phyloP scores from a whole-genome alignment of 1,284 basidiomycete species.

The Microbotryum silenes-acaulis region DNA sequence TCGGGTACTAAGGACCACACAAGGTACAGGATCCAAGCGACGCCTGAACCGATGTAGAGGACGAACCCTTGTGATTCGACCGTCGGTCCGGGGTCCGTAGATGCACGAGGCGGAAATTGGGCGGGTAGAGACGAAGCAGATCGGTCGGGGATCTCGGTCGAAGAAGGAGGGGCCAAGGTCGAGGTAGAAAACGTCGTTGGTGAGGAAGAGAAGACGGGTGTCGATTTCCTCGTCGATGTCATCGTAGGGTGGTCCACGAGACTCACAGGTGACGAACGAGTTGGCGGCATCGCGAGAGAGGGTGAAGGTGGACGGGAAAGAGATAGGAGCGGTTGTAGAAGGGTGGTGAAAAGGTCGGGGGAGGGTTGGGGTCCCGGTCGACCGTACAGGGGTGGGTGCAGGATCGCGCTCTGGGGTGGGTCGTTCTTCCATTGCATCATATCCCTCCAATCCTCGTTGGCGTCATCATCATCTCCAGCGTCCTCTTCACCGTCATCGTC shows the following conservation, averaged over 20 bases:
- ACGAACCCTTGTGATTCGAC: slow-evolving; percentile 33
- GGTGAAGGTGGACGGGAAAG: slow-evolving; percentile 20
- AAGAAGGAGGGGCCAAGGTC: neutral
- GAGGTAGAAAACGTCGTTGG: neutral
- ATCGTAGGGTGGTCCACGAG: neutral
- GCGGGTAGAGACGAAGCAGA: slow-evolving; percentile 24
- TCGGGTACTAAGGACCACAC: slow-evolving; percentile 31
- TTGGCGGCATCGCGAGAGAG: neutral
- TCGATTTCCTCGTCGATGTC: neutral
- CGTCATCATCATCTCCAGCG: neutral
- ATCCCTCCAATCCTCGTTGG: neutral
- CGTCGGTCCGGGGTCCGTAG: slow-evolving; percentile 27
- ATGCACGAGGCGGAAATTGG: slow-evolving; percentile 26
- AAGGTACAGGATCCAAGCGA: slow-evolving; percentile 27
- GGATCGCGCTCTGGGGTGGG: neutral
- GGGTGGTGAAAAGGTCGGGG: slow-evolving; percentile 22
- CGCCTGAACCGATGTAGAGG: slow-evolving; percentile 30
- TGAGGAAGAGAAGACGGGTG: neutral
- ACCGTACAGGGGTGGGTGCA: slow-evolving; percentile 27
- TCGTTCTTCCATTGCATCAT: neutral
- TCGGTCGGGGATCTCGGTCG: slow-evolving; percentile 2
- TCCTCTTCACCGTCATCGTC: neutral
- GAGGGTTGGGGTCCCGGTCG: slow-evolving; percentile 10
- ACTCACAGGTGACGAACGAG: neutral
- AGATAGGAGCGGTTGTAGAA: slow-evolving; percentile 24